These are phyloP conservation scores for Saturnispora hagleri DNA, from an alignment of 805 yeast species.

Conservation along the genomic window DNA sequence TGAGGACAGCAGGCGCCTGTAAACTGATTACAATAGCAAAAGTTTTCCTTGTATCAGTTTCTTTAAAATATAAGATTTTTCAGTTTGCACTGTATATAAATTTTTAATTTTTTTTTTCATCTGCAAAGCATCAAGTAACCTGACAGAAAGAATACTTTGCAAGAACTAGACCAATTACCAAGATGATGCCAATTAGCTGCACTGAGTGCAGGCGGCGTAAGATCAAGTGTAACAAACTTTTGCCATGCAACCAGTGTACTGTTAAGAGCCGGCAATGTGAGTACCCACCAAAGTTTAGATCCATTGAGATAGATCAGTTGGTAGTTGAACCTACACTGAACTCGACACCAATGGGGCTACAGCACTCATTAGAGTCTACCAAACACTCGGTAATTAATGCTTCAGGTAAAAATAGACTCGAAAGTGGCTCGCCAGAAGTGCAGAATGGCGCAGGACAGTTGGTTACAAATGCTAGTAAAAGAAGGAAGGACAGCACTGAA, in stretches of 20 bases:
- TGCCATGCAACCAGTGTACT: constrained; percentile 39
- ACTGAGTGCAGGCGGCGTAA: constrained; percentile 29
- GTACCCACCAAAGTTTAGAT: constrained; percentile 39
- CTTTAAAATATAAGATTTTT: too few relatives aligned
- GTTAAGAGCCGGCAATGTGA: constrained; percentile 32
- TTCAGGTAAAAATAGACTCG: background rate
- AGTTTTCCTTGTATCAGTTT: too few relatives aligned
- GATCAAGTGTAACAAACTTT: constrained; percentile 28
- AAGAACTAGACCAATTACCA: background rate
- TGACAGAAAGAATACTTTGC: background rate
- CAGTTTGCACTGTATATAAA: background rate
- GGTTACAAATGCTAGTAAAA: background rate
- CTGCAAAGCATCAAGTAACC: background rate
- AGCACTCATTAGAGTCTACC: background rate
- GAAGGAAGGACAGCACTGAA: background rate
- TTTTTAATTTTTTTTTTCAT: too few relatives aligned
- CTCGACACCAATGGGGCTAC: background rate
- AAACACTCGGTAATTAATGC: background rate
- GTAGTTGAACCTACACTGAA: constrained; percentile 11
- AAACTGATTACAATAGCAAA: too few relatives aligned
- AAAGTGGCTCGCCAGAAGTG: background rate
- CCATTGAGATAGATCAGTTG: constrained; percentile 28
- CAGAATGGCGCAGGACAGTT: background rate
- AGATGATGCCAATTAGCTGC: constrained; percentile 28
- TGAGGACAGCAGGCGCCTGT: too few relatives aligned